Evolutionary conservation across 2,329 filamentous ascomycete genomes (phyloP).

Genomic region (Sporothrix phasma): DNA sequence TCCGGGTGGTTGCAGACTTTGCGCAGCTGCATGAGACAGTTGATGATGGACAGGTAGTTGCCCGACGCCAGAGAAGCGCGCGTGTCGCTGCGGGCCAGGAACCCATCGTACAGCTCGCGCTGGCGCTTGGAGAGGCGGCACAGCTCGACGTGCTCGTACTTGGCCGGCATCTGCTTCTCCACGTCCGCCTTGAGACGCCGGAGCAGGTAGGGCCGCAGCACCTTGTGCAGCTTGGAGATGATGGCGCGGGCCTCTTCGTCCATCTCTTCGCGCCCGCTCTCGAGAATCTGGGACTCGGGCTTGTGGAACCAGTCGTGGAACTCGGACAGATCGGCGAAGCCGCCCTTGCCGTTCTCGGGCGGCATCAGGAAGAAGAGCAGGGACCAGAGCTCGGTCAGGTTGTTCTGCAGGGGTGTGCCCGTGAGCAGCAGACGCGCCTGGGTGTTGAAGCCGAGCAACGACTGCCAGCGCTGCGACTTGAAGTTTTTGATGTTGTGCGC

Average conservation of each 20-base stretch:
- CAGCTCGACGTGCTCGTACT: conserved; percentile 94
- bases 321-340: conserved; percentile 88
- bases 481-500: conserved; percentile 99
- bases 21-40: conserved; percentile 91
- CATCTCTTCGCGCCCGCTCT: conserved; percentile 87
- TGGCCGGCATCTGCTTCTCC: conserved; percentile 97
- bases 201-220: conserved; percentile 83
- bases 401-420: conserved; percentile 93
- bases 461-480: conserved; percentile 94
- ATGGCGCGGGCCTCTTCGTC: conserved; percentile 89
- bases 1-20: conserved; percentile 99
- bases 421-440: conserved; percentile 78
- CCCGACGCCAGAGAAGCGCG: conserved; percentile 80
- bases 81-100: conserved; percentile 82
- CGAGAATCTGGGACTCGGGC: conserved; percentile 89
- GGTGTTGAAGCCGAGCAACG: conserved; percentile 86
- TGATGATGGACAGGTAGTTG: conserved; percentile 96
- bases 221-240: conserved; percentile 87
- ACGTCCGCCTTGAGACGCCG: conserved; percentile 90
- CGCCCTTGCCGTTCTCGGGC: conserved; percentile 73
- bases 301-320: conserved; percentile 95
- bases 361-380: conserved; percentile 94
- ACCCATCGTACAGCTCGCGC: conserved; percentile 91
- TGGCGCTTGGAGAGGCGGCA: conserved; percentile 93
- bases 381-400: conserved; percentile 94